phyloP scores from a whole-genome alignment of 2,329 filamentous ascomycete species.

The Colletotrichum limetticola region DNA sequence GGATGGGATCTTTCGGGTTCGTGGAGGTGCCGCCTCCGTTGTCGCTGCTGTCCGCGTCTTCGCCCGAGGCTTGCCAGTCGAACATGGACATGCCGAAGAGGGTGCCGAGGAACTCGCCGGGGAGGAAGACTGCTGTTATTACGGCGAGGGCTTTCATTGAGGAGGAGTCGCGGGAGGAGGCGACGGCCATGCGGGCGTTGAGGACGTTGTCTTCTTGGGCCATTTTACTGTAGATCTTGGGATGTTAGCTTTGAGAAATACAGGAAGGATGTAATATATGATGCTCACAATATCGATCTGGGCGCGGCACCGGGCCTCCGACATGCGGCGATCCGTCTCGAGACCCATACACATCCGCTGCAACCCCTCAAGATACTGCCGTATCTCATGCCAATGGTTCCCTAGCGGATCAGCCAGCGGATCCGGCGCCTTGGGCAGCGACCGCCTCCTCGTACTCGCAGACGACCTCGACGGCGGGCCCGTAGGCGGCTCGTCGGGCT shows the following conservation, averaged over 20 bases:
- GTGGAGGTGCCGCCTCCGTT: conserved; percentile 16
- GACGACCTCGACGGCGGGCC: conserved; percentile 23
- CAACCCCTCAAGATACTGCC: conserved; percentile 57
- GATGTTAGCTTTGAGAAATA: not conserved
- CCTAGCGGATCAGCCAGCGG: conserved; percentile 39
- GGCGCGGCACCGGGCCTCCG: conserved; percentile 56
- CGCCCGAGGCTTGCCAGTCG: conserved; percentile 52
- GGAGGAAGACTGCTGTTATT: conserved; percentile 60
- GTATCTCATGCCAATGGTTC: conserved; percentile 58
- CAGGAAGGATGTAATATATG: no score
- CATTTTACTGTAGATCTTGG: conserved; percentile 59
- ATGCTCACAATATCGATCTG: conserved; percentile 52
- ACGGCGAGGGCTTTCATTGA: conserved; percentile 61
- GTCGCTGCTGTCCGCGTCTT: conserved; percentile 41
- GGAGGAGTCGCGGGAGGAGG: conserved; percentile 54
- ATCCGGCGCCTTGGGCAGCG: conserved; percentile 13
- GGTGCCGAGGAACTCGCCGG: conserved; percentile 57
- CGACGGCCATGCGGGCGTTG: conserved; percentile 53
- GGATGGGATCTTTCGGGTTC: conserved; percentile 40
- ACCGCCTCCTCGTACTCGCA: conserved; percentile 23
- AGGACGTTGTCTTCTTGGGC: conserved; percentile 60
- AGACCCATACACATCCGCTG: conserved; percentile 55
- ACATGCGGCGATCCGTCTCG: conserved; percentile 58
- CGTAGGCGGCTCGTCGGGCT: conserved; percentile 31
- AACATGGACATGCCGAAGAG: conserved; percentile 61